Conservation (phyloP, 345 rosid species). For the Syzygium aqueum region DNA sequence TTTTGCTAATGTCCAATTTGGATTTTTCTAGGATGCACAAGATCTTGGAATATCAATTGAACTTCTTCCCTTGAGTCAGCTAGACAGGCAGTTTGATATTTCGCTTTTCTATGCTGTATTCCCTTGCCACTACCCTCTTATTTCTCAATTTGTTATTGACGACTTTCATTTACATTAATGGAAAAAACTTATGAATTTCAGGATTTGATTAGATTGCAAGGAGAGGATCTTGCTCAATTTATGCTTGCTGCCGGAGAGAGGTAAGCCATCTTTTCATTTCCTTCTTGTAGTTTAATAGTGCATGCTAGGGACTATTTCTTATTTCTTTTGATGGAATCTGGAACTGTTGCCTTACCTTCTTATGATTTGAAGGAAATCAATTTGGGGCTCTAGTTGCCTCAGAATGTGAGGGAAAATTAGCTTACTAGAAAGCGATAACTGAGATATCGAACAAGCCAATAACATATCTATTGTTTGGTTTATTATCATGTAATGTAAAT, state of each 20-base stretch:
- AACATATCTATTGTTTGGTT: not conserved
- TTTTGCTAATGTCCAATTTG: not conserved
- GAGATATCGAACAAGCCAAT: not conserved
- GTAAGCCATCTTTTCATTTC: constrained; percentile 22
- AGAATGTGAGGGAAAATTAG: not conserved
- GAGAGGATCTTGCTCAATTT: constrained; percentile 49
- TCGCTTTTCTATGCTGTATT: constrained; percentile 60
- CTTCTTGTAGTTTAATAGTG: not conserved
- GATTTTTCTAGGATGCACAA: constrained; percentile 73
- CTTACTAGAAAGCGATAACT: not conserved
- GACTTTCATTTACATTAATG: not conserved
- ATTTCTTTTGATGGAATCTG: not conserved
- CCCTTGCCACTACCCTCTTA: constrained; percentile 8
- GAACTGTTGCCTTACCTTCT: not conserved
- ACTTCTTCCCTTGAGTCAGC: constrained; percentile 65
- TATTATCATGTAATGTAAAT: not conserved
- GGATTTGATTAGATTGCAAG: constrained; percentile 77
- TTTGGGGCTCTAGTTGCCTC: not conserved
- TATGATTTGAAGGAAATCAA: not conserved
- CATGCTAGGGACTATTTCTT: not conserved
- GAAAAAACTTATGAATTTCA: constrained; percentile 12
- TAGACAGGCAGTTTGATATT: constrained; percentile 56
- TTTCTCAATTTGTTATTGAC: not conserved
- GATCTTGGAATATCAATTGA: constrained; percentile 94
- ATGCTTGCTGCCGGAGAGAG: constrained; percentile 56